A percentile compares a stretch with the other conserved stretches of the same genome.
Evolutionary conservation across 2,329 filamentous ascomycete species (phyloP).

Genomic region (Verticillium albo-atrum): DNA sequence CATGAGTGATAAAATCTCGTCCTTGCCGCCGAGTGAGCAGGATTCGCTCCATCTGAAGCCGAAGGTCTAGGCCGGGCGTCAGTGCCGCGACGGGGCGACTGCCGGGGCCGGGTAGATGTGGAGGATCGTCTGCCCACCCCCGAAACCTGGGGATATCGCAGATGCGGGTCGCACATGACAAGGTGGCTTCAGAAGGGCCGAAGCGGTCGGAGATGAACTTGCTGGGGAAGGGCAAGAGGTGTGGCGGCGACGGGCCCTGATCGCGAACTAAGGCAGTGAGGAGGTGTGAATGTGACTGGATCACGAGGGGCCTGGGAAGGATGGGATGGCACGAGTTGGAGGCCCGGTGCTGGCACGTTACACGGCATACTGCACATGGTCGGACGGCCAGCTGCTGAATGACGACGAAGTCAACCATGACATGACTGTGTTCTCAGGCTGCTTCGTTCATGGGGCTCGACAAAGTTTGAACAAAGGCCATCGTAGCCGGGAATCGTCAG

Average conservation of each 20-base stretch:
- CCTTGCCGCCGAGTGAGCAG: not conserved
- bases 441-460: not conserved
- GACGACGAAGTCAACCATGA: too few relatives aligned
- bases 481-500: not conserved
- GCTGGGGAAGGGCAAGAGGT: not conserved
- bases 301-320: not conserved
- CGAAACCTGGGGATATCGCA: not conserved
- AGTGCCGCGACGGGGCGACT: not conserved
- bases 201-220: not conserved
- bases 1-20: not conserved
- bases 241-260: not conserved
- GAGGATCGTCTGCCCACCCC: not conserved
- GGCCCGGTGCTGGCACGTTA: not conserved
- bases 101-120: not conserved
- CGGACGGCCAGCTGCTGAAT: not conserved
- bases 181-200: not conserved
- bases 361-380: not conserved
- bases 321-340: not conserved
- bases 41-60: not conserved
- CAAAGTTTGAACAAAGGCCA: not conserved
- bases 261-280: not conserved
- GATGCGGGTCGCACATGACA: not conserved
- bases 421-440: not conserved
- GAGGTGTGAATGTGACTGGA: not conserved
- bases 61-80: not conserved